Conservation (phyloP, 192 early-diverging fungal species). For the Spinellus fusiger region DNA sequence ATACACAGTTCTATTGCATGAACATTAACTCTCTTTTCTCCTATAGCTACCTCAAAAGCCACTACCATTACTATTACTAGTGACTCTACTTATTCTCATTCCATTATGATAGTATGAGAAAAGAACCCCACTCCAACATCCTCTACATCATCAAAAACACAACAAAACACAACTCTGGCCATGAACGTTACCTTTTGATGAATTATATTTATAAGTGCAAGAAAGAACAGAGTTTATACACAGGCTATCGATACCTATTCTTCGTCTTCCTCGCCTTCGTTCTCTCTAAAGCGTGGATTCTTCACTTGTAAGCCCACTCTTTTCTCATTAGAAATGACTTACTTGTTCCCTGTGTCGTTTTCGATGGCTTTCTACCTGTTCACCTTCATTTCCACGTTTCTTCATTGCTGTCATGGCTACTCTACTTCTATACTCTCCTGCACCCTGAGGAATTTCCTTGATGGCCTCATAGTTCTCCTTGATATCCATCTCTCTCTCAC, state of each 20-base stretch:
- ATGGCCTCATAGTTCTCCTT: conserved; percentile 67
- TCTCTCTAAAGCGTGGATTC: conserved; percentile 47
- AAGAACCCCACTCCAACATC: too few species aligned
- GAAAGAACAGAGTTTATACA: too few species aligned
- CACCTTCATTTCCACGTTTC: conserved; percentile 33
- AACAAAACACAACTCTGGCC: too few species aligned
- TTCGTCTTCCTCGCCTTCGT: conserved; percentile 35
- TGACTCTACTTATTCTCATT: too few species aligned
- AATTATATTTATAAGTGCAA: too few species aligned
- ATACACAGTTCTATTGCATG: too few species aligned
- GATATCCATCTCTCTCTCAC: conserved; percentile 59
- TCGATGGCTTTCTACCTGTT: conserved; percentile 35
- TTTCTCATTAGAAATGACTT: background rate
- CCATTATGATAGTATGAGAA: too few species aligned
- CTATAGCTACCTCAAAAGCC: too few species aligned
- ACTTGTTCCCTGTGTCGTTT: conserved; percentile 29
- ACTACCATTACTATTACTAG: too few species aligned
- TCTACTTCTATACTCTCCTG: conserved; percentile 35
- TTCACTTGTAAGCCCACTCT: background rate
- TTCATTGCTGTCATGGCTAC: conserved; percentile 7
- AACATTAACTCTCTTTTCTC: too few species aligned
- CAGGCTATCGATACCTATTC: conserved; percentile 3
- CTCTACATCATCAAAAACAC: too few species aligned
- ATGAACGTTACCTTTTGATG: too few species aligned
- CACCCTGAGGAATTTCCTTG: conserved; percentile 47